Evolutionary conservation across 2,329 filamentous ascomycete species (phyloP).

Genomic region (Verticillium nonalfalfae): DNA sequence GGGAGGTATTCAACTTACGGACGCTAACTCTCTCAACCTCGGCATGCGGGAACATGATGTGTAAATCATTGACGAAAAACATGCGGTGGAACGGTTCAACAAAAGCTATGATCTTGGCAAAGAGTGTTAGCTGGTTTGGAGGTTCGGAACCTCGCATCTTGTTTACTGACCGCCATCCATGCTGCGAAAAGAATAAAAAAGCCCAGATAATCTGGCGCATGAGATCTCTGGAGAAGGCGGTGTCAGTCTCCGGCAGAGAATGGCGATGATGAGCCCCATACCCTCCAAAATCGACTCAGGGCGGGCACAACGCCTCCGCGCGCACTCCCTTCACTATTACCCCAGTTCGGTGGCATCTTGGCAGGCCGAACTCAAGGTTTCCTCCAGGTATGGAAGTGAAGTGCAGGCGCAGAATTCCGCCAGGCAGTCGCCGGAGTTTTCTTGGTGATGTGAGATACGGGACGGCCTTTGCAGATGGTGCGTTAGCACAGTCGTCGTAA

Average conservation of each 20-base stretch:
- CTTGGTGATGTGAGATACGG: too few species aligned
- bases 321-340: conserved; percentile 6
- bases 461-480: too few species aligned
- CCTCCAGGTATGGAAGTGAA: conserved; percentile 14
- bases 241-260: neutral
- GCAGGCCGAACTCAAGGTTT: conserved; percentile 35
- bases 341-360: conserved; percentile 28
- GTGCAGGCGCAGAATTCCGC: neutral
- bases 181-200: conserved; percentile 62
- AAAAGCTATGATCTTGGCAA: conserved; percentile 54
- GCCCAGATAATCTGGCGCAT: conserved; percentile 83
- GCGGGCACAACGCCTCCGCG: conserved; percentile 19
- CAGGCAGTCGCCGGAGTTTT: neutral
- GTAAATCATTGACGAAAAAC: conserved; percentile 81
- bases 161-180: conserved; percentile 52
- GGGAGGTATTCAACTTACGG: conserved; percentile 38
- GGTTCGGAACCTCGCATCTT: neutral
- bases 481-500: neutral
- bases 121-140: neutral
- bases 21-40: conserved; percentile 77
- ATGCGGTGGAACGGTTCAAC: conserved; percentile 88
- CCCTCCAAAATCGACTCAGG: conserved; percentile 40
- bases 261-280: conserved; percentile 14
- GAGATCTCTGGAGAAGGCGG: conserved; percentile 55
- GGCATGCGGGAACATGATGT: conserved; percentile 83